Evolutionary conservation across 768 basidiomycete genomes (phyloP).

Genomic region (Naganishia antarctica): DNA sequence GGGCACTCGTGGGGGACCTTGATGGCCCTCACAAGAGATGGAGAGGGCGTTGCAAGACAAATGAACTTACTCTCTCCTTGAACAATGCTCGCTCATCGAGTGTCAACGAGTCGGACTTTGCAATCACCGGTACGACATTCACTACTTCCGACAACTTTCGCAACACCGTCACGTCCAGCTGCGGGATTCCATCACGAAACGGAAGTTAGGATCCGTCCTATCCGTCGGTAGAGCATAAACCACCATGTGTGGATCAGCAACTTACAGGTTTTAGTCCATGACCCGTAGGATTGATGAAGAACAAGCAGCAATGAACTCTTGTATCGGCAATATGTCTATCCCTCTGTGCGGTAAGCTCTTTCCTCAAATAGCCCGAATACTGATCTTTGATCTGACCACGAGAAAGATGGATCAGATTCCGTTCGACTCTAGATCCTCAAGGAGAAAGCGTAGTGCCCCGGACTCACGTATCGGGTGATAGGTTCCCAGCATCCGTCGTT

Average conservation of each 20-base stretch:
- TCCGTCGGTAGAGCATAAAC: too few relatives aligned
- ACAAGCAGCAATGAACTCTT: conserved; percentile 94
- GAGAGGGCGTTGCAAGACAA: too few relatives aligned
- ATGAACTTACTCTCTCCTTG: conserved; percentile 70
- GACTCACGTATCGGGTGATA: conserved; percentile 85
- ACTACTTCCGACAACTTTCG: conserved; percentile 98
- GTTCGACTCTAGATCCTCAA: too few relatives aligned
- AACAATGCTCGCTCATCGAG: conserved; percentile 85
- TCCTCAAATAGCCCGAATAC: conserved; percentile 95
- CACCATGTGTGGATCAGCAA: too few relatives aligned
- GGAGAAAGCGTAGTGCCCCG: background rate
- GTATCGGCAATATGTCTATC: conserved; percentile 98
- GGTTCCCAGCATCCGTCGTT: conserved; percentile 99
- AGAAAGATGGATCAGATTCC: conserved; percentile 2
- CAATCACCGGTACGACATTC: conserved; percentile 98
- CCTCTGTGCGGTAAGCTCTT: conserved; percentile 97
- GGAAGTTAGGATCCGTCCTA: too few relatives aligned
- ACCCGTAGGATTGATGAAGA: conserved; percentile 99
- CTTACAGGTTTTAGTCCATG: conserved; percentile 76
- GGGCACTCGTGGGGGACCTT: too few relatives aligned
- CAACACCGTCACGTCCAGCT: conserved; percentile 95
- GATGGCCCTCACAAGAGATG: too few relatives aligned
- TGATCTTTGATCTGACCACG: conserved; percentile 62
- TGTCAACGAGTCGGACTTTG: conserved; percentile 91
- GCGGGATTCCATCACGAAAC: too few relatives aligned